Conservation (phyloP, 2,329 filamentous ascomycete genomes). For the Nemania diffusa region DNA sequence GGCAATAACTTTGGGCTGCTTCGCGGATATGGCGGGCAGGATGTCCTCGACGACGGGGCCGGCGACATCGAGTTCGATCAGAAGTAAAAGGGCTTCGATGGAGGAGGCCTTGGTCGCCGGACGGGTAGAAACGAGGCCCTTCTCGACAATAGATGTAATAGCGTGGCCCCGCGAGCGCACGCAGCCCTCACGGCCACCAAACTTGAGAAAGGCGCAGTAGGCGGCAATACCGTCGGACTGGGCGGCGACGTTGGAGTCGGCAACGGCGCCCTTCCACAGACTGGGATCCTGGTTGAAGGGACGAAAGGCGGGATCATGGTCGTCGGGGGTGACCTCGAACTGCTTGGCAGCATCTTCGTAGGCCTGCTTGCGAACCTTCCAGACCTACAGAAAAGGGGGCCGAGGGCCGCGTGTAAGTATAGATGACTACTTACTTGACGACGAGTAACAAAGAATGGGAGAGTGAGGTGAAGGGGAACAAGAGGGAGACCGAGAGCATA, state of each 20-base stretch:
- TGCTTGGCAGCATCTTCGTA: slow-evolving; percentile 93
- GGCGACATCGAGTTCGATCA: slow-evolving; percentile 88
- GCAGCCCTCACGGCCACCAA: slow-evolving; percentile 82
- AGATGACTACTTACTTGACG: not conserved
- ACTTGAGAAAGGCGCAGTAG: slow-evolving; percentile 92
- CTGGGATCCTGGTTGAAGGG: slow-evolving; percentile 87
- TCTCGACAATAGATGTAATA: slow-evolving; percentile 85
- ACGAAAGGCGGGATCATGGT: slow-evolving; percentile 84
- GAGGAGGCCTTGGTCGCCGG: slow-evolving; percentile 89
- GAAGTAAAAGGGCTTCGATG: slow-evolving; percentile 85
- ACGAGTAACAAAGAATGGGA: not conserved
- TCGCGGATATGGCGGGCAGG: slow-evolving; percentile 63
- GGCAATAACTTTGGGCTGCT: slow-evolving; percentile 52
- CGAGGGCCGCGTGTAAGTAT: not conserved
- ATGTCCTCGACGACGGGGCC: slow-evolving; percentile 91
- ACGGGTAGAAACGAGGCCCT: slow-evolving; percentile 87
- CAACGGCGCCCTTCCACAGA: slow-evolving; percentile 91
- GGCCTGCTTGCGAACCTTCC: slow-evolving; percentile 95
- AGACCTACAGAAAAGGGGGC: slow-evolving; percentile 65
- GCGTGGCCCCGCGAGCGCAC: slow-evolving; percentile 80
- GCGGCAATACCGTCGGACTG: slow-evolving; percentile 92
- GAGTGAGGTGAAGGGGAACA: not conserved
- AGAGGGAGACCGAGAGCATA: not conserved
- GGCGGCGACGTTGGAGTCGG: slow-evolving; percentile 95
- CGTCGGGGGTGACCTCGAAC: slow-evolving; percentile 86